Conservation (phyloP, 2,329 filamentous ascomycete genomes). For the Fusarium verrucosum region DNA sequence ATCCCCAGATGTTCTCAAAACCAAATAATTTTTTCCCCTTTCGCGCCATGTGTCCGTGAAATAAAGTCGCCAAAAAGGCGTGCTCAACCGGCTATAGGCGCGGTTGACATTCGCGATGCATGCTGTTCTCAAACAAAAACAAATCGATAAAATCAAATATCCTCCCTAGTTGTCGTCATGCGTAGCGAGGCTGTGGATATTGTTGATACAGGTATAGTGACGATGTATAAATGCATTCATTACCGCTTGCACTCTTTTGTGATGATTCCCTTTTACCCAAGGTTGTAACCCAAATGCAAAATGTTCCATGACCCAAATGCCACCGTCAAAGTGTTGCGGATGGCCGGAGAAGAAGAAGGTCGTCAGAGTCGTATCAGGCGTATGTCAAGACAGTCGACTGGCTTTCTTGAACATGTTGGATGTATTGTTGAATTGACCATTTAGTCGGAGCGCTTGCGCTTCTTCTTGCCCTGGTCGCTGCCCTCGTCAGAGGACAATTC, state of each 20-base stretch:
- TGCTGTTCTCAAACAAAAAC: conserved; percentile 39
- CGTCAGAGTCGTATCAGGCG: conserved; percentile 49
- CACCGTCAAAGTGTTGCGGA: conserved; percentile 33
- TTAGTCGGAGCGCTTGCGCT: conserved; percentile 81
- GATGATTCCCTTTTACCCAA: conserved; percentile 49
- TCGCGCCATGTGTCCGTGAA: conserved; percentile 39
- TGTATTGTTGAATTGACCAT: conserved; percentile 21
- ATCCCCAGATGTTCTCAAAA: conserved; percentile 25
- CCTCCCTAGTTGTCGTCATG: conserved; percentile 43
- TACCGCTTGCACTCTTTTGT: conserved; percentile 53
- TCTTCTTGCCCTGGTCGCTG: conserved; percentile 60
- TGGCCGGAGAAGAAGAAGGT: conserved; percentile 45
- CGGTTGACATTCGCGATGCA: conserved; percentile 36
- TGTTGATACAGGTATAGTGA: conserved; percentile 58
- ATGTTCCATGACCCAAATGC: conserved; percentile 46
- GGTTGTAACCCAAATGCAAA: conserved; percentile 40
- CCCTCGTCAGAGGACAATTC: conserved; percentile 66
- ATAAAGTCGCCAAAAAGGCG: conserved; percentile 31
- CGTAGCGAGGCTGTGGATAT: conserved; percentile 47
- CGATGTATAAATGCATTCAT: conserved; percentile 53
- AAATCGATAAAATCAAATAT: conserved; percentile 37
- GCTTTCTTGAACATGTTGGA: conserved; percentile 35
- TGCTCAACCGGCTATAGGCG: conserved; percentile 33
- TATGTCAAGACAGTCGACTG: conserved; percentile 40
- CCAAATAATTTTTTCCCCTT: conserved; percentile 29